These are phyloP conservation scores for Microsporum audouinii DNA, from an alignment of 2,329 filamentous ascomycete genomes.

Conservation along the genomic window DNA sequence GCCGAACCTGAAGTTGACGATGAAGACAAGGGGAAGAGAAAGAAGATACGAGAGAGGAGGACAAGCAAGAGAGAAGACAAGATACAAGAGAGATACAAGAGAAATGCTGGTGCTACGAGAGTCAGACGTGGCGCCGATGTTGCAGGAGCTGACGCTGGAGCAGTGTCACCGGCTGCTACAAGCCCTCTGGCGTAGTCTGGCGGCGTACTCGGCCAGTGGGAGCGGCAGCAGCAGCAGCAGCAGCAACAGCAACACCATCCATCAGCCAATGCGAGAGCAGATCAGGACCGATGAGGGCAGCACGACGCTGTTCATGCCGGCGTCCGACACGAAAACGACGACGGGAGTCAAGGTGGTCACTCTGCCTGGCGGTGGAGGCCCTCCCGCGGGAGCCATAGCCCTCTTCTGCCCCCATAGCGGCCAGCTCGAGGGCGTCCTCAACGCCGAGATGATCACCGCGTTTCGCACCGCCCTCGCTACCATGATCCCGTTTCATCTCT, in stretches of 20 bases:
- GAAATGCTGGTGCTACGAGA: conserved; percentile 15
- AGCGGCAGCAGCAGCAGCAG: conserved; percentile 2
- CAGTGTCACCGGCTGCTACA: conserved; percentile 28
- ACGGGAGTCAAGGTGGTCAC: conserved; percentile 66
- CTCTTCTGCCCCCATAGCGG: conserved; percentile 52
- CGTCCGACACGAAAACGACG: conserved; percentile 45
- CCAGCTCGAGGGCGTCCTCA: conserved; percentile 54
- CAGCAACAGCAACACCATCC: conserved; percentile 18
- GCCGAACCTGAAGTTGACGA: background rate
- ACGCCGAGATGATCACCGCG: conserved; percentile 63
- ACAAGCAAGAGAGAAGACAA: background rate
- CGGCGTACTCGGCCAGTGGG: conserved; percentile 19
- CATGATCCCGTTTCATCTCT: conserved; percentile 50
- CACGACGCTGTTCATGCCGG: conserved; percentile 65
- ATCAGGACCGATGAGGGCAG: conserved; percentile 32
- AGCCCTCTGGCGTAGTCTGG: conserved; percentile 27
- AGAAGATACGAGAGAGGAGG: background rate
- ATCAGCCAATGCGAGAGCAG: conserved; percentile 35
- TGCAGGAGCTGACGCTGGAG: conserved; percentile 22
- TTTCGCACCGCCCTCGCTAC: conserved; percentile 69
- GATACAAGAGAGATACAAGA: background rate
- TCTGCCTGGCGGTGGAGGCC: conserved; percentile 35
- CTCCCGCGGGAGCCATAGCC: conserved; percentile 56
- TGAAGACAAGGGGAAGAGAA: background rate
- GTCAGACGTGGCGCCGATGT: conserved; percentile 21